Conservation (phyloP, 202 grass and related monocot species). For the Digitaria exilis region DNA sequence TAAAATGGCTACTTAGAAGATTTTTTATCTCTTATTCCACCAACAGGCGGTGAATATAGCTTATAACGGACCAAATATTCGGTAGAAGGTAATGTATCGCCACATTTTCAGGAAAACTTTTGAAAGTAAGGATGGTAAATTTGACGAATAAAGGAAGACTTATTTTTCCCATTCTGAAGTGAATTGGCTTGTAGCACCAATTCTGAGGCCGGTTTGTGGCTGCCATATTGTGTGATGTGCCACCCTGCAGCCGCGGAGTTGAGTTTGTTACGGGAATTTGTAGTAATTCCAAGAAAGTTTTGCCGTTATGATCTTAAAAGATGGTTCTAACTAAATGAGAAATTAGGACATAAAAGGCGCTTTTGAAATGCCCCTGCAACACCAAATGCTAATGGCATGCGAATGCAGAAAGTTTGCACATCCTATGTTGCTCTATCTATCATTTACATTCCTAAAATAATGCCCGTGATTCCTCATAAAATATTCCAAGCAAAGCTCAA, state of each 20-base stretch:
- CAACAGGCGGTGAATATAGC: not conserved
- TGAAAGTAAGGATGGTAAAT: not conserved
- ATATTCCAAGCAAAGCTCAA: slow-evolving; percentile 11
- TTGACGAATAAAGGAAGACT: not conserved
- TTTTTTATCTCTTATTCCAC: not conserved
- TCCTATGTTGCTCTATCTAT: not conserved
- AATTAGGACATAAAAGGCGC: not conserved
- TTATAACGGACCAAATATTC: slow-evolving; percentile 8
- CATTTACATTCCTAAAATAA: not conserved
- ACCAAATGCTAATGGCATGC: not conserved
- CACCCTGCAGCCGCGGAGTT: not conserved
- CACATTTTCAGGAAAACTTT: slow-evolving; percentile 15
- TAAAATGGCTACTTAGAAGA: not conserved
- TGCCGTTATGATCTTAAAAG: not conserved
- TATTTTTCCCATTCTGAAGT: not conserved
- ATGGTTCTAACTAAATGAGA: not conserved
- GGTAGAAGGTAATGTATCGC: not conserved
- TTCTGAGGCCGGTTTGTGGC: not conserved
- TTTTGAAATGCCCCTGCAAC: not conserved
- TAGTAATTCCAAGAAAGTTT: not conserved
- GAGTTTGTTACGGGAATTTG: not conserved
- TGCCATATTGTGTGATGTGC: not conserved
- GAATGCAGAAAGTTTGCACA: not conserved
- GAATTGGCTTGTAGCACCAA: not conserved
- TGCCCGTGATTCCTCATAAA: not conserved